These are phyloP conservation scores for Arthromyces matolae DNA, from an alignment of 768 basidiomycete species.

Conservation along the genomic window DNA sequence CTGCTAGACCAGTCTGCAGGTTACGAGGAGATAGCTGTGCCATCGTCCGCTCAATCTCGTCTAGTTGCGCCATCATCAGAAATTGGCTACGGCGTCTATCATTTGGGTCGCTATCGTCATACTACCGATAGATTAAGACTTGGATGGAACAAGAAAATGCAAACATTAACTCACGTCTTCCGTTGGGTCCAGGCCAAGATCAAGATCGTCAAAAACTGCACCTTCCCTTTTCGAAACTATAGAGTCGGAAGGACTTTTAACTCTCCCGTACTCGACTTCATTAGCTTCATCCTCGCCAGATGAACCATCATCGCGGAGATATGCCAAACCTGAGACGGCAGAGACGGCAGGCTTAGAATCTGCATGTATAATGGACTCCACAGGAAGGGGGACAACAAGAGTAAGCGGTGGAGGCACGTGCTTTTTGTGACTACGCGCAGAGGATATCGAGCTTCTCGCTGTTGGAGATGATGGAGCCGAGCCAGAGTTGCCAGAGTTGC, in stretches of 20 bases:
- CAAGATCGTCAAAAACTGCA: constrained; percentile 50
- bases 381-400: constrained; percentile 34
- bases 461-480: constrained; percentile 39
- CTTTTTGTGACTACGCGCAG: constrained; percentile 27
- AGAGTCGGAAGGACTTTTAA: constrained; percentile 34
- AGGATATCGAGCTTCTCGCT: constrained; percentile 32
- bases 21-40: constrained; percentile 64
- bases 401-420: constrained; percentile 58
- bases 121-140: constrained; percentile 36
- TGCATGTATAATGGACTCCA: constrained; percentile 30
- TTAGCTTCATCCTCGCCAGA: constrained; percentile 36
- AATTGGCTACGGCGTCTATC: constrained; percentile 74
- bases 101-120: constrained; percentile 67
- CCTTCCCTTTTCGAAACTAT: constrained; percentile 48
- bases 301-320: constrained; percentile 33
- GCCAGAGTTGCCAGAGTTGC: constrained; percentile 24
- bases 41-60: constrained; percentile 75
- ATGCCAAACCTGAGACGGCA: constrained; percentile 41
- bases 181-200: constrained; percentile 44
- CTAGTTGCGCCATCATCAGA: constrained; percentile 69
- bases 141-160: background rate
- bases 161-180: constrained; percentile 36
- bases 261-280: constrained; percentile 34
- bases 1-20: constrained; percentile 37
- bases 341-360: constrained; percentile 34